phyloP scores from a whole-genome alignment of 805 yeast genomes.

The Starmerella sp. region DNA sequence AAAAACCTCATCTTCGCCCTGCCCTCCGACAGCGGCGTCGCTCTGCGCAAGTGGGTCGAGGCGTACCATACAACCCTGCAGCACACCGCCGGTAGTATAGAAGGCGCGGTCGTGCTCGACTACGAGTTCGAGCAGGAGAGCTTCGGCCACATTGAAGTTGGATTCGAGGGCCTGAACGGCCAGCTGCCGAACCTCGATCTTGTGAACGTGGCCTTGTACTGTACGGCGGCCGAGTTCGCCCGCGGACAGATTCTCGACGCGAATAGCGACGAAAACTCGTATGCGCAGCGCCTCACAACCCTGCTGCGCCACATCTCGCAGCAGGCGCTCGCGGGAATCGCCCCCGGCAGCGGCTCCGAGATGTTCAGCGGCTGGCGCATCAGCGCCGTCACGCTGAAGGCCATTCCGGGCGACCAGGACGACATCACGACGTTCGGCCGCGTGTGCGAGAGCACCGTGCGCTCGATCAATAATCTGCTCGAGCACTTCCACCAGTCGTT shows the following conservation, averaged over 20 bases:
- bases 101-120: slow-evolving; percentile 79
- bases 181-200: slow-evolving; percentile 90
- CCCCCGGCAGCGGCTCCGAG: slow-evolving; percentile 48
- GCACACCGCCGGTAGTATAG: slow-evolving; percentile 85
- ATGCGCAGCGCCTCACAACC: slow-evolving; percentile 42
- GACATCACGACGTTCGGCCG: slow-evolving; percentile 92
- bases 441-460: slow-evolving; percentile 71
- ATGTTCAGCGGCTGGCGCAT: slow-evolving; percentile 94
- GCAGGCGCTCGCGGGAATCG: slow-evolving; percentile 55
- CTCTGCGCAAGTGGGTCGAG: slow-evolving; percentile 80
- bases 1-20: slow-evolving; percentile 82
- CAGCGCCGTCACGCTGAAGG: slow-evolving; percentile 74
- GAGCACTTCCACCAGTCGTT: slow-evolving; percentile 97
- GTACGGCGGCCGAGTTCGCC: slow-evolving; percentile 67
- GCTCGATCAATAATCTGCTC: slow-evolving; percentile 80
- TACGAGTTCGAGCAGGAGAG: slow-evolving; percentile 56
- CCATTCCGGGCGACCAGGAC: slow-evolving; percentile 44
- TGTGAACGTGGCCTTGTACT: slow-evolving; percentile 65
- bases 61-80: slow-evolving; percentile 84
- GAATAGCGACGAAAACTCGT: slow-evolving; percentile 32
- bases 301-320: slow-evolving; percentile 55
- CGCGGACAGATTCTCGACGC: slow-evolving; percentile 61
- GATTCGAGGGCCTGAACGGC: slow-evolving; percentile 85
- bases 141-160: slow-evolving; percentile 61
- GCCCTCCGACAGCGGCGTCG: slow-evolving; percentile 56